A percentile compares a stretch with the other conserved stretches of the same genome.
Evolutionary conservation across 2,329 filamentous ascomycete genomes (phyloP).

Genomic region (Grosmannia clavigera): DNA sequence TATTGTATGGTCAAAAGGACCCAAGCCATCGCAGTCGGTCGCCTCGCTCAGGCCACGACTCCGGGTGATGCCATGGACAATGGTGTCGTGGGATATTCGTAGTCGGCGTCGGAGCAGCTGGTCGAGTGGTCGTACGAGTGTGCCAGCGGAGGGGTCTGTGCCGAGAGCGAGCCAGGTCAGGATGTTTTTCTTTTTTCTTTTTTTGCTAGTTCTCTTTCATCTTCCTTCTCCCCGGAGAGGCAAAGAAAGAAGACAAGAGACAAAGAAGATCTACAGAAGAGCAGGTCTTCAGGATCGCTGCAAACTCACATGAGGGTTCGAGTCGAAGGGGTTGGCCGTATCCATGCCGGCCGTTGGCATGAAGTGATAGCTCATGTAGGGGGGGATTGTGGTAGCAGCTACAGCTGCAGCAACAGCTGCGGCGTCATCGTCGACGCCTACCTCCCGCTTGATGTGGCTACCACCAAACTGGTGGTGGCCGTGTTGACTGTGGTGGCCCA

Average conservation of each 20-base stretch:
- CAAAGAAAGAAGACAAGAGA: background rate
- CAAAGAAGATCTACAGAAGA: background rate
- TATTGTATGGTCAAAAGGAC: background rate
- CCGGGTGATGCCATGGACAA: slow-evolving; percentile 58
- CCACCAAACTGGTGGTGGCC: slow-evolving; percentile 14
- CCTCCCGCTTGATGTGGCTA: slow-evolving; percentile 58
- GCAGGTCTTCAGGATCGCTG: slow-evolving; percentile 18
- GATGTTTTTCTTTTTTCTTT: slow-evolving; percentile 20
- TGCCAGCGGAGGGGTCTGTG: slow-evolving; percentile 64
- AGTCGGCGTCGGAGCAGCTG: slow-evolving; percentile 45
- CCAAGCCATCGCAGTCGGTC: too few relatives aligned
- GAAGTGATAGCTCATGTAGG: slow-evolving; percentile 57
- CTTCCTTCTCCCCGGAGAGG: background rate
- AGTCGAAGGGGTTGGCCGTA: slow-evolving; percentile 49
- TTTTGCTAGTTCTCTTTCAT: too few relatives aligned
- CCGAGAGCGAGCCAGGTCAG: slow-evolving; percentile 25
- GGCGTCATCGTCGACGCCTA: slow-evolving; percentile 9
- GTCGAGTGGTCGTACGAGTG: slow-evolving; percentile 60
- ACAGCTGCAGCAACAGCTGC: background rate
- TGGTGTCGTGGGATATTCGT: slow-evolving; percentile 57
- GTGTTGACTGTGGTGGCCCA: too few relatives aligned
- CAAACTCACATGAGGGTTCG: slow-evolving; percentile 64
- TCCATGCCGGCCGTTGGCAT: slow-evolving; percentile 53
- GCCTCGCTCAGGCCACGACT: slow-evolving; percentile 23
- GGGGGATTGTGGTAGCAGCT: slow-evolving; percentile 40